Evolutionary conservation across 495 filamentous ascomycete species (phyloP).

Genomic region (Apodospora peruviana): DNA sequence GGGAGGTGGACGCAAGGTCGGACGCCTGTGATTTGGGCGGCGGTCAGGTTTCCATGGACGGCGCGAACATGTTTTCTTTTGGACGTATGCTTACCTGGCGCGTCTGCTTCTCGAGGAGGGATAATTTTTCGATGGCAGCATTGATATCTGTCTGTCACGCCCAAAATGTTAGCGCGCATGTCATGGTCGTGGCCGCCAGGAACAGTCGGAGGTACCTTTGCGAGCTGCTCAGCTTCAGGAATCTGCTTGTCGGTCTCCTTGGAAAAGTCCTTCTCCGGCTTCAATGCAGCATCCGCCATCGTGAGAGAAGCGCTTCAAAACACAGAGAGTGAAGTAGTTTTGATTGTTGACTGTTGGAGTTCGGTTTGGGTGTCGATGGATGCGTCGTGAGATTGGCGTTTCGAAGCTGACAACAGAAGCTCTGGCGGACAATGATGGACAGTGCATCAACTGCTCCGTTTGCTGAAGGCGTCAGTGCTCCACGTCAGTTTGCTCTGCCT

Average conservation of each 20-base stretch:
- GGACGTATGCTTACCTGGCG: constrained; percentile 62
- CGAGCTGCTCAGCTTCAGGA: constrained; percentile 80
- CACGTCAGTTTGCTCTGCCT: constrained; percentile 21
- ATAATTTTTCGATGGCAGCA: constrained; percentile 87
- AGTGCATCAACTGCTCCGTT: background rate
- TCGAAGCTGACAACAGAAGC: background rate
- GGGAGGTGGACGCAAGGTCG: constrained; percentile 89
- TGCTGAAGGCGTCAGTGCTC: background rate
- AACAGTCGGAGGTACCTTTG: constrained; percentile 54
- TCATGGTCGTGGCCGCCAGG: constrained; percentile 12
- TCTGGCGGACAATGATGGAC: background rate
- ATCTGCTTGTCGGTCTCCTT: constrained; percentile 90
- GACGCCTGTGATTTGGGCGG: constrained; percentile 57
- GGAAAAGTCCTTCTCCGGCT: constrained; percentile 69
- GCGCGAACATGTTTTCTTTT: background rate
- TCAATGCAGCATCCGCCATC: constrained; percentile 46
- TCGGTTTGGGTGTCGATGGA: background rate
- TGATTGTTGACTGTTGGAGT: background rate
- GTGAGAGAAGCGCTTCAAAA: constrained; percentile 16
- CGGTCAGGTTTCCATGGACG: constrained; percentile 6
- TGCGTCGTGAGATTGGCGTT: background rate
- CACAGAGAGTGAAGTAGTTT: background rate
- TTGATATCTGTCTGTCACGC: constrained; percentile 67
- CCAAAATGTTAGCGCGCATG: constrained; percentile 3
- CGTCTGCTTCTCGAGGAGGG: constrained; percentile 87